These are phyloP conservation scores for Mycotypha africana DNA, from an alignment of 371 early-diverging fungal genomes.

Conservation along the genomic window DNA sequence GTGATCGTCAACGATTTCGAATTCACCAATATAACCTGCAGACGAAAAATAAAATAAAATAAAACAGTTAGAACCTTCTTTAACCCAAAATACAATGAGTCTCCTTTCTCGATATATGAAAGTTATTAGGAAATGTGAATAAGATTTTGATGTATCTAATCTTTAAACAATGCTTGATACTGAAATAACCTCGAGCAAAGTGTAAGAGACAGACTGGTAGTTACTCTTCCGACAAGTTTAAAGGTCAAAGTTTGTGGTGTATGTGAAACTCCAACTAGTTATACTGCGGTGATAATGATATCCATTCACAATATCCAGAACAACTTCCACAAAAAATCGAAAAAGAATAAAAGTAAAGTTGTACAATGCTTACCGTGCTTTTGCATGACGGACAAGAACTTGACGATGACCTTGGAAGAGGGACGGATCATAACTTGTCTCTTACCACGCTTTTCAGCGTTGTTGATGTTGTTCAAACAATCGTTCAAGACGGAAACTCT, in stretches of 20 bases:
- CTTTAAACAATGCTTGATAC: slow-evolving; percentile 15
- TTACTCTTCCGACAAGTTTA: slow-evolving; percentile 67
- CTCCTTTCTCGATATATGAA: not conserved
- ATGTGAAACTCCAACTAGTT: slow-evolving; percentile 59
- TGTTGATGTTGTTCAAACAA: slow-evolving; percentile 98
- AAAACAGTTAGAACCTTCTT: not conserved
- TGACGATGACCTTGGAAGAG: slow-evolving; percentile 95
- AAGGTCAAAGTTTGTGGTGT: slow-evolving; percentile 43
- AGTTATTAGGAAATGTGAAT: slow-evolving; percentile 14
- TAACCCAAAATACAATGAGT: not conserved
- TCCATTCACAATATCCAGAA: not conserved
- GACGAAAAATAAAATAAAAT: too few species aligned
- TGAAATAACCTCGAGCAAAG: slow-evolving; percentile 7
- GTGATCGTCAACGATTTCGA: slow-evolving; percentile 98
- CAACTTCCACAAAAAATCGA: too few species aligned
- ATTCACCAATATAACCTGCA: slow-evolving; percentile 98
- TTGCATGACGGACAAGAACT: slow-evolving; percentile 99
- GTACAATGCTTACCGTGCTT: slow-evolving; percentile 94
- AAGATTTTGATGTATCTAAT: slow-evolving; percentile 8
- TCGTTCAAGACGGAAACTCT: slow-evolving; percentile 68
- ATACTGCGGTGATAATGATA: slow-evolving; percentile 63
- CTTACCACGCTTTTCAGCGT: slow-evolving; percentile 98
- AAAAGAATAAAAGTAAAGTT: too few species aligned
- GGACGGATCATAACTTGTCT: slow-evolving; percentile 96
- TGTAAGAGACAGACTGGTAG: slow-evolving; percentile 18